phyloP scores from a whole-genome alignment of 768 basidiomycete genomes.

The Termitomyces sp. region DNA sequence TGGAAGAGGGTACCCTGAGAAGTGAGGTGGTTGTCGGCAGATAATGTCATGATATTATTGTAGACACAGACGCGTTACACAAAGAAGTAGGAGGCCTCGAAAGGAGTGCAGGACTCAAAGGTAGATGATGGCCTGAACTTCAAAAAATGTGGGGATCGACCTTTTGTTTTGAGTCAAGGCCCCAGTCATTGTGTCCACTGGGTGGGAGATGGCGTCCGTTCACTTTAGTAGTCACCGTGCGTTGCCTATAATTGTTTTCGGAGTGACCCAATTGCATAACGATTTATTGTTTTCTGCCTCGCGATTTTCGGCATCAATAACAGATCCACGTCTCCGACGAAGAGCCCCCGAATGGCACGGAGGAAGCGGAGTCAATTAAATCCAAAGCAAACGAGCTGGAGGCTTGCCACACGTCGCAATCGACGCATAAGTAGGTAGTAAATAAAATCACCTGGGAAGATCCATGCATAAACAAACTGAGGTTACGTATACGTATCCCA shows the following conservation, averaged over 20 bases:
- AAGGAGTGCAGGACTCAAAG: slow-evolving; percentile 28
- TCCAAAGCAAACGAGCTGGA: background rate
- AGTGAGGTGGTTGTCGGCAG: slow-evolving; percentile 26
- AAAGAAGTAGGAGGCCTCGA: slow-evolving; percentile 22
- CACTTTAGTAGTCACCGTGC: slow-evolving; percentile 11
- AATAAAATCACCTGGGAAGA: too few species aligned
- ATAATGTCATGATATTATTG: slow-evolving; percentile 16
- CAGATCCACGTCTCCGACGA: slow-evolving; percentile 12
- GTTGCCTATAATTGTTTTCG: slow-evolving; percentile 31
- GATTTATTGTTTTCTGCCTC: slow-evolving; percentile 38
- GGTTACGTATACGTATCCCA: too few species aligned
- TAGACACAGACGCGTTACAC: slow-evolving; percentile 11
- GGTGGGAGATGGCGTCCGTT: slow-evolving; percentile 6
- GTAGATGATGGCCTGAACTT: slow-evolving; percentile 14
- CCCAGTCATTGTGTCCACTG: slow-evolving; percentile 11
- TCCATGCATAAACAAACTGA: too few species aligned
- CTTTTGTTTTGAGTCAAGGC: slow-evolving; percentile 2
- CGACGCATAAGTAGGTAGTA: too few species aligned
- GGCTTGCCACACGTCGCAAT: background rate
- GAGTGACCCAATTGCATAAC: slow-evolving; percentile 20
- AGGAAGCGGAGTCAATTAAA: background rate
- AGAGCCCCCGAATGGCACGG: background rate
- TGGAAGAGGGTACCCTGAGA: slow-evolving; percentile 9
- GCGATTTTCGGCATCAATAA: slow-evolving; percentile 12
- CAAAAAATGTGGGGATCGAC: slow-evolving; percentile 15